Evolutionary conservation across 345 rosid genomes (phyloP), one percentile per base, ranked within the genome.

Genomic region (Hypericum perforatum): DNA sequence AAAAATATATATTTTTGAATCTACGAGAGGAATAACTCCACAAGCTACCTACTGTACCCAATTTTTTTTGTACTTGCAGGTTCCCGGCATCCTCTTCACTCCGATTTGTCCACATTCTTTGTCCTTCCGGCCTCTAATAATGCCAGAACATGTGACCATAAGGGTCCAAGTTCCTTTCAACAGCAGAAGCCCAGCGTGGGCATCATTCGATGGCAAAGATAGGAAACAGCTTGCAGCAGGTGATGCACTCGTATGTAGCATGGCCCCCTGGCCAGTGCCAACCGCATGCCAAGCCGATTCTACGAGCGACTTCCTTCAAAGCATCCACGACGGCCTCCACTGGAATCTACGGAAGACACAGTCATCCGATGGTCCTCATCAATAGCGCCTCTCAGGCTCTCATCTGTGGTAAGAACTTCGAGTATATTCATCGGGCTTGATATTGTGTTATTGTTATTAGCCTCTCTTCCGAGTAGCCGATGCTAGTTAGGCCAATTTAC

Each of bases 221-320:
- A 68, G 99, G 69, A 86, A 84, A 62, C 79, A 70, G 64, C 62
- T 94, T 48, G 78, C 65, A 39, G 78, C 97, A 3, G 97, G 99
- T 41, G 99, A 94, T 63, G 95, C 94, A 3, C 87, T 94, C 38
- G 85, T 94, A 12, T 89, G 95, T 76, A 76, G 99, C 72, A 86
- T 94, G 91, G 99, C 97, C 4, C 89, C 92, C 37, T 94, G 97
- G 88, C 97, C 99, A 2, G 97, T 94, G 49, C 92, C 97, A 40
- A 94, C 97, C 0, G 94, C 99, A 16, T 94, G 99, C 58, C 82
- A 73, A 41, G 77, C 45, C 13, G 97, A 94, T 59, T 89, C 99
- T 6, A 94, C 99, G 6, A 60, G 68, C 0, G 95, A 94, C 68
- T 94, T 94, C 68, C 64, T 94, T 40, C 91, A 66, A 39, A 94